Evolutionary conservation across 1,139 yeast genomes (phyloP).

Genomic region (Meyerozyma guilliermondii): DNA sequence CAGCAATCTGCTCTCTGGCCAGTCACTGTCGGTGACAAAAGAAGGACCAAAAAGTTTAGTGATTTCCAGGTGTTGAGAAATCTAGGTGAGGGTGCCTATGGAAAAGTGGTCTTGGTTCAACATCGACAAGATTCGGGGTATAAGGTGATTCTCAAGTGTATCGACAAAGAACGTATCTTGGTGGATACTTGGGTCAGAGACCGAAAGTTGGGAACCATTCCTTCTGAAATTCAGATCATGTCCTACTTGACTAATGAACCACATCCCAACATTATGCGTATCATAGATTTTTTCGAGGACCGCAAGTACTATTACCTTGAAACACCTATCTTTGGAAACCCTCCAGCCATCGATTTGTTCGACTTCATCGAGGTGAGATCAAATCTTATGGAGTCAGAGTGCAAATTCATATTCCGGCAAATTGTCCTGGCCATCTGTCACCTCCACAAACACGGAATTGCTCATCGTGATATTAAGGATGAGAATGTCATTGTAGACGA

Average conservation of each 20-base stretch:
- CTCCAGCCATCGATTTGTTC: constrained; percentile 88
- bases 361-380: constrained; percentile 84
- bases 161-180: constrained; percentile 84
- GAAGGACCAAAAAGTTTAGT: constrained; percentile 61
- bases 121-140: constrained; percentile 60
- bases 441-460: constrained; percentile 79
- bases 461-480: constrained; percentile 92
- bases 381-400: constrained; percentile 72
- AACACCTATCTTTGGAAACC: constrained; percentile 82
- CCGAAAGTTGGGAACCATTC: constrained; percentile 83
- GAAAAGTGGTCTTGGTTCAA: constrained; percentile 79
- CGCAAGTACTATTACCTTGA: constrained; percentile 83
- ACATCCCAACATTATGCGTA: constrained; percentile 80
- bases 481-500: constrained; percentile 88
- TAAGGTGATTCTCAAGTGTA: constrained; percentile 77
- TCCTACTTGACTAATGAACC: constrained; percentile 68
- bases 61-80: constrained; percentile 70
- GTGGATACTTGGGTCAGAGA: constrained; percentile 98
- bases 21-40: constrained; percentile 48
- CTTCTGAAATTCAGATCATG: constrained; percentile 92
- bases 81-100: constrained; percentile 96
- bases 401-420: constrained; percentile 73
- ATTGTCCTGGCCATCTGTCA: constrained; percentile 74
- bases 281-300: constrained; percentile 90
- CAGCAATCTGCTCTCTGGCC: constrained; percentile 47